These are phyloP conservation scores for Shiraia bambusicola DNA, from an alignment of 2,329 filamentous ascomycete genomes.

Conservation along the genomic window DNA sequence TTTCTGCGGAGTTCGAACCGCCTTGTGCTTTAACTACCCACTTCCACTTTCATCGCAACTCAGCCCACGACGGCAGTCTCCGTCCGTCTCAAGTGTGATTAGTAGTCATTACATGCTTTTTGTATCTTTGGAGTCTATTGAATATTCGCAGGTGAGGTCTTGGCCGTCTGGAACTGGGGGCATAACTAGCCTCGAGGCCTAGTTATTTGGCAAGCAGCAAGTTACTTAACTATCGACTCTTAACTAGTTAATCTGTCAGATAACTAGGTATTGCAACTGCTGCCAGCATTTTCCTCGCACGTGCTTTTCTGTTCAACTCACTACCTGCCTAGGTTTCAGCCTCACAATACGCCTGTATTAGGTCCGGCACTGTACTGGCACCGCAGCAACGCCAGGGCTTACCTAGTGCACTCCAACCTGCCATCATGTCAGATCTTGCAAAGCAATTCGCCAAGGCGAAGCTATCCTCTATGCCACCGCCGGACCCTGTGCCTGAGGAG, in stretches of 20 bases:
- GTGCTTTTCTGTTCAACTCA: neutral
- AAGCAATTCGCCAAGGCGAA: constrained; percentile 77
- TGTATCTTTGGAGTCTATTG: no score
- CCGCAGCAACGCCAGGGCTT: neutral
- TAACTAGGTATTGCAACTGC: neutral
- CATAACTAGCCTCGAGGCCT: no score
- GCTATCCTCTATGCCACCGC: constrained; percentile 62
- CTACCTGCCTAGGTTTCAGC: constrained; percentile 3
- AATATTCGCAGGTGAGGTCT: no score
- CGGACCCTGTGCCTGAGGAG: constrained; percentile 51
- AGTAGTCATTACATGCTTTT: no score
- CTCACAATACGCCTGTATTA: neutral
- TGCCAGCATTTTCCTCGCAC: neutral
- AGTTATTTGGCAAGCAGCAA: neutral
- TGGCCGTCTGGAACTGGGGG: no score
- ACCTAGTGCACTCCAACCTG: constrained; percentile 8
- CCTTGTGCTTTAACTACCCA: constrained; percentile 1
- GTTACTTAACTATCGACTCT: no score
- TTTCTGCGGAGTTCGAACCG: constrained; percentile 7
- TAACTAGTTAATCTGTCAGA: neutral
- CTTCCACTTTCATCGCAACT: neutral
- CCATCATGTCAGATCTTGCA: constrained; percentile 75
- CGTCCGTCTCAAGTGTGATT: constrained; percentile 1
- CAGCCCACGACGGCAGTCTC: constrained; percentile 1
- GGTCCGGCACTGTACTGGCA: no score